Evolutionary conservation across 2,329 filamentous ascomycete species (phyloP).

Genomic region (Mycosphaerella sp.): DNA sequence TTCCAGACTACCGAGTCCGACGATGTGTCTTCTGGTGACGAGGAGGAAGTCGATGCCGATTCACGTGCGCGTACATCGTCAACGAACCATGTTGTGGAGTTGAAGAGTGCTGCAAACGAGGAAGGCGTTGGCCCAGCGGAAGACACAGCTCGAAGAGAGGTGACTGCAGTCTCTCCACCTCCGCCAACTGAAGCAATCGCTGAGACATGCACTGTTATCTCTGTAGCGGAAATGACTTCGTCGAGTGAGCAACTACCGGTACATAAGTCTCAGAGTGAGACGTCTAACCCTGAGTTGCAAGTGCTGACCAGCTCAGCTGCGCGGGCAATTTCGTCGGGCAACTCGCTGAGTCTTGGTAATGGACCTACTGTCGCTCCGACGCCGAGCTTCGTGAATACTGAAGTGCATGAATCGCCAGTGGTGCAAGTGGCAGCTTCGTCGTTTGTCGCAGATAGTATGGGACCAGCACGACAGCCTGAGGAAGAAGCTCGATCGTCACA

Average conservation of each 20-base stretch:
- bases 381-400: not conserved
- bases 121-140: not conserved
- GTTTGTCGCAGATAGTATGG: not conserved
- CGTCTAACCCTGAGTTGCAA: not conserved
- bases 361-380: no score
- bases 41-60: not conserved
- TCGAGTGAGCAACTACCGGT: not conserved
- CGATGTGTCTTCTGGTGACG: not conserved
- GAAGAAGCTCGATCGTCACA: conserved; percentile 17
- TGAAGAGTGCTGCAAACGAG: not conserved
- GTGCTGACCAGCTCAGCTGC: not conserved
- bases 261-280: not conserved
- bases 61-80: not conserved
- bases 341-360: not conserved
- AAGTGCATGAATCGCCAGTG: not conserved
- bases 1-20: conserved; percentile 13
- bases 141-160: not conserved
- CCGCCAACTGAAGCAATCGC: not conserved
- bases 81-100: not conserved
- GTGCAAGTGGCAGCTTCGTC: conserved; percentile 4
- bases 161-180: not conserved
- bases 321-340: not conserved
- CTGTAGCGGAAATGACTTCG: not conserved
- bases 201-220: not conserved
- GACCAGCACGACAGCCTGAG: not conserved